phyloP scores from a whole-genome alignment of 2,329 filamentous ascomycete species.

The Pseudocercospora vitis region DNA sequence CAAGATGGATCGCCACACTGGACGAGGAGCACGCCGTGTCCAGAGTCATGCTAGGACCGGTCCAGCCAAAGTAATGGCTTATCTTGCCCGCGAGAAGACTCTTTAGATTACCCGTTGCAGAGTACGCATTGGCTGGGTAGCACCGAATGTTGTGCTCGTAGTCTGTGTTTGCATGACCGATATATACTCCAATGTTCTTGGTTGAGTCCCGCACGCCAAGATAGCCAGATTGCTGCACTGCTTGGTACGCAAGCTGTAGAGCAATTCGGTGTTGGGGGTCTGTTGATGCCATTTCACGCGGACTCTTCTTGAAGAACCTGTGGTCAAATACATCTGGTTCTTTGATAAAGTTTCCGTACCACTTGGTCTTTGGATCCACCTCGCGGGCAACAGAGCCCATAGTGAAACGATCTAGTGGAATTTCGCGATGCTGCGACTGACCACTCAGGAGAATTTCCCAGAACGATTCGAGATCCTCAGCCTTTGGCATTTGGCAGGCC shows the following conservation, averaged over 20 bases:
- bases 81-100: conserved; percentile 29
- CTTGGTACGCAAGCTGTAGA: conserved; percentile 36
- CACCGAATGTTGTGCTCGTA: conserved; percentile 47
- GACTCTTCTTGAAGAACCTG: conserved; percentile 37
- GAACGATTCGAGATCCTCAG: conserved; percentile 15
- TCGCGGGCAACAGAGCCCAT: not conserved
- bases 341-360: conserved; percentile 22
- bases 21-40: conserved; percentile 42
- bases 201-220: conserved; percentile 46
- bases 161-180: conserved; percentile 41
- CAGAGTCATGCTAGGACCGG: conserved; percentile 41
- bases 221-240: conserved; percentile 38
- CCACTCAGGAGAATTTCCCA: conserved; percentile 16
- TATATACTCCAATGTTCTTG: conserved; percentile 29
- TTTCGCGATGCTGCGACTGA: conserved; percentile 10
- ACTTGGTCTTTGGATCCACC: conserved; percentile 5
- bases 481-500: conserved; percentile 18
- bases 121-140: conserved; percentile 42
- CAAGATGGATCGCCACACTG: conserved; percentile 36
- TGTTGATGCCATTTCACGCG: conserved; percentile 32
- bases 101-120: conserved; percentile 34
- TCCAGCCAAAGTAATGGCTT: conserved; percentile 46
- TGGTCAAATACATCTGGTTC: conserved; percentile 34
- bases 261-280: conserved; percentile 38
- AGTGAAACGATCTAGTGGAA: conserved; percentile 13